Evolutionary conservation across 352 stramenopile species (phyloP), one percentile per base, ranked within the genome.

Genomic region (Globisporangium nagaii): DNA sequence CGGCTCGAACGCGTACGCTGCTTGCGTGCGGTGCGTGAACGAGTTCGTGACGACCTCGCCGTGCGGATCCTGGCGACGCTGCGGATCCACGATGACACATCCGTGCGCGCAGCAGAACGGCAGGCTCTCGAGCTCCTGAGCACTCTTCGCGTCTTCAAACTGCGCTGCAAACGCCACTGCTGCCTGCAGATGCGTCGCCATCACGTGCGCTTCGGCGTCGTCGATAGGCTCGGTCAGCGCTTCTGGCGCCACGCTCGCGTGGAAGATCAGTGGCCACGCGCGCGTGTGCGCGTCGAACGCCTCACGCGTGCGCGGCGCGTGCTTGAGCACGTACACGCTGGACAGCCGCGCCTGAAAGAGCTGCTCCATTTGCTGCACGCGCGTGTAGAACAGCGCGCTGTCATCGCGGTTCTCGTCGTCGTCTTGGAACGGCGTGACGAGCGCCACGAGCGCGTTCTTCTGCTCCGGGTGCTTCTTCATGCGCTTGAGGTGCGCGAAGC

Each of bases 401-500:
- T 31, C 27, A n/a, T 56, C 55, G 9, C 7, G 8, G 12, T 27
- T 20, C 3, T 34, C 28, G 8, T 56, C 52, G 12, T 60, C 52
- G 4, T 31, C 47, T 28, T 47, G 34, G 15, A 71, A 45, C 0
- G 84, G 75, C 17, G 58, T 59, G 40, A 91, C 44, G 28, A 94
- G 66, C 41, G 82, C 78, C 36, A 89, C 56, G 37, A 90, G 73
- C 15, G 65, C 63, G 31, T 71, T 39, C 5, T 61, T 49, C 7
- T 47, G 13, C 27, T 50, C 37, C 19, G 79, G 53, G 52, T 81
- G 70, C 60, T 91, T 91, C 56, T 90, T 92, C 47, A 94, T 76
- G 34, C 84, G 84, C 67, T 94, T 94, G 35, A 94, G 66, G 47
- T 94, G 84, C 32, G 62, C 66, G 53, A 84, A 92, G 20, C 84